A percentile compares a stretch with the other conserved stretches of the same genome.
Conservation (phyloP, 148 eudicot genomes). For the Rhododendron ferrugineum region DNA sequence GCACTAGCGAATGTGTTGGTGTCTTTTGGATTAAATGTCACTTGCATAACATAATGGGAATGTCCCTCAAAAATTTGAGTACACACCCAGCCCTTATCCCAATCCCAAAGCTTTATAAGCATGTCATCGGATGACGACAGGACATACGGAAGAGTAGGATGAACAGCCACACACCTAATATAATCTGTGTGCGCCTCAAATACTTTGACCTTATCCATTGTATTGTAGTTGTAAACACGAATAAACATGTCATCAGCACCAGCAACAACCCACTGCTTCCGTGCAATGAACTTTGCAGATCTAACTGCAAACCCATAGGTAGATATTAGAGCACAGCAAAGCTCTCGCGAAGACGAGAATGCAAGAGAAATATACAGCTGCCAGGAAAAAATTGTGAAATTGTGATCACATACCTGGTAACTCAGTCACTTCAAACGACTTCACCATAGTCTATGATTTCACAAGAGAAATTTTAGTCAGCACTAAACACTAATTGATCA, state of each 20-base stretch:
- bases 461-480: slow-evolving; percentile 4
- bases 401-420: slow-evolving; percentile 31
- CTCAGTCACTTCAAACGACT: slow-evolving; percentile 55
- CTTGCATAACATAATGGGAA: slow-evolving; percentile 94
- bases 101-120: slow-evolving; percentile 99
- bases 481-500: background rate
- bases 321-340: background rate
- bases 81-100: slow-evolving; percentile 93
- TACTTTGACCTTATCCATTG: slow-evolving; percentile 83
- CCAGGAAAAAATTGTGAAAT: background rate
- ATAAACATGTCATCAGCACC: slow-evolving; percentile 89
- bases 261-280: slow-evolving; percentile 96
- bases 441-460: slow-evolving; percentile 42
- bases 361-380: background rate
- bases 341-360: slow-evolving; percentile 12
- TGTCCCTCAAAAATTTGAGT: slow-evolving; percentile 94
- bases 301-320: slow-evolving; percentile 48
- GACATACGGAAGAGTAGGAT: slow-evolving; percentile 89
- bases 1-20: slow-evolving; percentile 94
- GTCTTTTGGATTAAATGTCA: slow-evolving; percentile 87
- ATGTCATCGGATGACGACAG: slow-evolving; percentile 96
- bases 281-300: slow-evolving; percentile 75
- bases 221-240: slow-evolving; percentile 83
- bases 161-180: slow-evolving; percentile 91
- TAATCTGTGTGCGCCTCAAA: slow-evolving; percentile 93